These are phyloP conservation scores for Adansonia grandidieri DNA, from an alignment of 441 rosid genomes.

Conservation along the genomic window DNA sequence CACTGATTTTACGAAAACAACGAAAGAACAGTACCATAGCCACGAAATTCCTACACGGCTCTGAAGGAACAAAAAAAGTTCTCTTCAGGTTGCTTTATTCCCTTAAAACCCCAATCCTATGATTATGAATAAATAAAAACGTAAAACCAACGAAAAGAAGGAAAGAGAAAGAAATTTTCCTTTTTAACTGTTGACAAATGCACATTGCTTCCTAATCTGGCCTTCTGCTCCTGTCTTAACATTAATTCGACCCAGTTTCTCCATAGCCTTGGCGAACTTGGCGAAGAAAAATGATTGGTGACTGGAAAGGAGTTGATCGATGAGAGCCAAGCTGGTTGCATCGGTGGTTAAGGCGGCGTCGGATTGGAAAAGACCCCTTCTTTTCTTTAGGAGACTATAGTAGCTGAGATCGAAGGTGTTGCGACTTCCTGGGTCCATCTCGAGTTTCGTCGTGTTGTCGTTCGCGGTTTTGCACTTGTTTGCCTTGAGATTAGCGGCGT, in stretches of 20 bases:
- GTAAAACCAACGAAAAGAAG: background rate
- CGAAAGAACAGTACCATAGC: background rate
- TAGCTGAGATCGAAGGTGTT: constrained; percentile 74
- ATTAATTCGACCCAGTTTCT: constrained; percentile 68
- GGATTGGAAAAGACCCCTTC: constrained; percentile 74
- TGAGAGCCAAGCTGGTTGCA: constrained; percentile 46
- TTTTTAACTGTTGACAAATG: constrained; percentile 50
- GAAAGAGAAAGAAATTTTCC: background rate
- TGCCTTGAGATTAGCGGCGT: constrained; percentile 66
- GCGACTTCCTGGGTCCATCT: constrained; percentile 83
- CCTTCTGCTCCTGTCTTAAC: constrained; percentile 68
- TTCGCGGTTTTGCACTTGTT: constrained; percentile 59
- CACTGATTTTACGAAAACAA: background rate
- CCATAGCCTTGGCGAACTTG: constrained; percentile 72
- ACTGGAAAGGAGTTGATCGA: constrained; percentile 55
- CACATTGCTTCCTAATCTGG: constrained; percentile 70
- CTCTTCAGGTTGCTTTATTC: constrained; percentile 9
- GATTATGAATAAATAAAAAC: constrained; percentile 8
- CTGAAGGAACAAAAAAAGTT: constrained; percentile 6
- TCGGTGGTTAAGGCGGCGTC: constrained; percentile 68
- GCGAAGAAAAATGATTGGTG: constrained; percentile 47
- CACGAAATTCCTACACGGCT: background rate
- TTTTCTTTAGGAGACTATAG: constrained; percentile 52
- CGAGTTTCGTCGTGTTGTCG: constrained; percentile 61
- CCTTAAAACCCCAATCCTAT: background rate